Percentiles rank a stretch among this genome's conserved stretches.
Evolutionary conservation across 1,139 yeast species (phyloP).

Genomic region (Diutina pseudorugosa): DNA sequence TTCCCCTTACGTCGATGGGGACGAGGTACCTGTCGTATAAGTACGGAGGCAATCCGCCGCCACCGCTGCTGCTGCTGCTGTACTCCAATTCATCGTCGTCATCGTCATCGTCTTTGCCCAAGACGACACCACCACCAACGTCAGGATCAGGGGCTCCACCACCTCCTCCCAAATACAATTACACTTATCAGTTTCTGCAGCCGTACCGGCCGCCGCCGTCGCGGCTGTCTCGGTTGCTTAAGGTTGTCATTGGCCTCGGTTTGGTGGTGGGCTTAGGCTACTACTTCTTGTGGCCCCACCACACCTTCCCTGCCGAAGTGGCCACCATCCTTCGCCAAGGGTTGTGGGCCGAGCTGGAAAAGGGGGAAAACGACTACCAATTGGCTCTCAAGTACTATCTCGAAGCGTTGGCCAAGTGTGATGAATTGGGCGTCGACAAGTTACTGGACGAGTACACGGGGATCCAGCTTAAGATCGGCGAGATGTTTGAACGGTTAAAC

Average conservation of each 20-base stretch:
- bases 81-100: background rate
- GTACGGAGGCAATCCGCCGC: background rate
- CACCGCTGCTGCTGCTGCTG: background rate
- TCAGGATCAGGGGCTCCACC: background rate
- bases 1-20: background rate
- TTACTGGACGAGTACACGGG: conserved; percentile 71
- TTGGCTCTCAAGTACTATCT: conserved; percentile 61
- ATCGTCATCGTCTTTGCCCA: background rate
- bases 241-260: background rate
- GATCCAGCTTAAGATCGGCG: conserved; percentile 73
- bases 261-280: background rate
- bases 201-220: background rate
- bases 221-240: background rate
- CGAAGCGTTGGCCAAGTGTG: conserved; percentile 36
- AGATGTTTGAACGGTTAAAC: conserved; percentile 64
- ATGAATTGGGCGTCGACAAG: conserved; percentile 34
- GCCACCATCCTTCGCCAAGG: conserved; percentile 64
- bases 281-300: conserved; percentile 53
- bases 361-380: conserved; percentile 46
- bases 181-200: background rate
- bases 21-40: background rate
- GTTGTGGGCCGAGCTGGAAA: conserved; percentile 73
- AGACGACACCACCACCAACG: too few relatives aligned
- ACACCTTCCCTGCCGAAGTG: conserved; percentile 40
- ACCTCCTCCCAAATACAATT: background rate